Percentiles rank a stretch among this genome's conserved stretches.
These are phyloP conservation scores for Moesziomyces sp. DNA, from an alignment of 1,284 basidiomycete species.

Conservation along the genomic window DNA sequence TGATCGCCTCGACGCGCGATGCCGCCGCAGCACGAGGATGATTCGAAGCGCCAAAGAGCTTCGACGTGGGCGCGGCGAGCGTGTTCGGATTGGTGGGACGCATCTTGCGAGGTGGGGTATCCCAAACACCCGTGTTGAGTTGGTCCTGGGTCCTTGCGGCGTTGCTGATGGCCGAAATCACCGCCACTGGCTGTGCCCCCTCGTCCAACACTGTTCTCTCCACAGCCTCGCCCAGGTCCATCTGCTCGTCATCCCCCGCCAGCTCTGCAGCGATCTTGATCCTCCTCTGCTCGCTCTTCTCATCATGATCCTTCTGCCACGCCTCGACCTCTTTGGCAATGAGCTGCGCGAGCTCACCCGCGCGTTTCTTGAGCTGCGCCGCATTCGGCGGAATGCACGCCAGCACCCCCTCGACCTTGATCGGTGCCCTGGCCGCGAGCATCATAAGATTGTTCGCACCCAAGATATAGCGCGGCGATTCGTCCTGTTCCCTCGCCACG, in stretches of 20 bases:
- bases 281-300: conserved; percentile 17
- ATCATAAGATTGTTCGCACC: conserved; percentile 48
- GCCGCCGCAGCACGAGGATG: not conserved
- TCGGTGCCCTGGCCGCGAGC: conserved; percentile 57
- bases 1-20: conserved; percentile 20
- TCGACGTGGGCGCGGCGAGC: conserved; percentile 21
- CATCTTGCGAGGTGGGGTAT: not conserved
- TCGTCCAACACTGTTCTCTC: not conserved
- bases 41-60: conserved; percentile 20
- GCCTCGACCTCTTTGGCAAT: conserved; percentile 44
- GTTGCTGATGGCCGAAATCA: conserved; percentile 32
- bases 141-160: conserved; percentile 4
- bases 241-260: conserved; percentile 5
- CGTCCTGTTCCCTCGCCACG: conserved; percentile 85
- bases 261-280: conserved; percentile 8
- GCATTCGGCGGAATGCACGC: conserved; percentile 46
- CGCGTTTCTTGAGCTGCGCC: conserved; percentile 40
- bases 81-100: conserved; percentile 10
- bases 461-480: conserved; percentile 74
- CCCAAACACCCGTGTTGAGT: conserved; percentile 30
- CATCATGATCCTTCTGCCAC: conserved; percentile 35
- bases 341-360: conserved; percentile 47
- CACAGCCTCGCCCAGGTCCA: conserved; percentile 32
- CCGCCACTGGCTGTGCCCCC: not conserved
- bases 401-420: conserved; percentile 36